Evolutionary conservation across 768 basidiomycete species (phyloP), one percentile per base, ranked within the genome.

Genomic region (Suillus fuscotomentosus): DNA sequence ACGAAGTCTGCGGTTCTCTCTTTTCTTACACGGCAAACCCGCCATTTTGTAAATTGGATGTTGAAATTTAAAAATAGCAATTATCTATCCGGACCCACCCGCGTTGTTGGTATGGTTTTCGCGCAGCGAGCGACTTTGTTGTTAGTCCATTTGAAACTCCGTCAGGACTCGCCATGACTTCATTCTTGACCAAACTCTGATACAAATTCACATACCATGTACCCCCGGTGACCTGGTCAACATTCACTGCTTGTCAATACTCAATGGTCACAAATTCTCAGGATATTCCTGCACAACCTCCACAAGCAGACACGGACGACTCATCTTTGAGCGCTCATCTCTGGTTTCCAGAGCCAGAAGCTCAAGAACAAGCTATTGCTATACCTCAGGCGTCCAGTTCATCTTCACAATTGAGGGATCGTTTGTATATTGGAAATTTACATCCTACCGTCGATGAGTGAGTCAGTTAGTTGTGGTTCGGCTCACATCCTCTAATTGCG

Each of bases 361-460:
- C 66, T 3, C 61, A 6, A 42, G 65, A 70, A 3, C 39, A 2
- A 22, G 38, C 22, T 43, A 42, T 62, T 39, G 17, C 39, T 3
- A 38, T 9, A 15, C 60, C 68, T 31, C 67, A 70, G 17, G 34
- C 4, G 8, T 60, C 74, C 34, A 67, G 70, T 9, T 71, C 75
- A 15, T 76, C 75, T 42, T 70, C 67, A 45, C 50, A 82, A 13
- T 72, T 88, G 38, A 88, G 84, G 69, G 92, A 96, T 73, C 81
- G 95, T 48, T 82, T 98, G 5, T 98, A 95, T 69, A 83, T 98
- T 51, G 96, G 96, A 22, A 97, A 98, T 73, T 79, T 98, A 20
- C 88, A 92, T 71, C 86, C 90, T 2, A 84, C 89, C 7, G 91
- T 97, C 39, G 93, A 95, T 76, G 94, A 97, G 92, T 96, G 63